Conservation (phyloP, 805 yeast genomes). For the Starmera caribaea region DNA sequence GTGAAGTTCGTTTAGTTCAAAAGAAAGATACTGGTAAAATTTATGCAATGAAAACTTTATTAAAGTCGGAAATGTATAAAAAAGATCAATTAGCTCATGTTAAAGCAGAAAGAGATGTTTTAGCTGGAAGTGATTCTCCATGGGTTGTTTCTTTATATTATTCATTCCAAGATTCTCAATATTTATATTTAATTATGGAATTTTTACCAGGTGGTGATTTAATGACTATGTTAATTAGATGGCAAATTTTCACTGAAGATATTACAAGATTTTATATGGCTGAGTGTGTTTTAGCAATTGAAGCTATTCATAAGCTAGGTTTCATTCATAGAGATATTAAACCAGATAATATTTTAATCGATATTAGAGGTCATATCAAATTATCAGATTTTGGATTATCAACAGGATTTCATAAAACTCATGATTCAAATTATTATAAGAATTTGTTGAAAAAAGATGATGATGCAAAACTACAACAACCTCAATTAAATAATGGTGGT, state of each 20-base stretch:
- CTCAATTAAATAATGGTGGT: slow-evolving; percentile 22
- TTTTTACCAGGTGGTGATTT: slow-evolving; percentile 99
- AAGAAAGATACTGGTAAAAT: slow-evolving; percentile 92
- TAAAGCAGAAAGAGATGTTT: slow-evolving; percentile 89
- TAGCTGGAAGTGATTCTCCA: slow-evolving; percentile 89
- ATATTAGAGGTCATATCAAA: slow-evolving; percentile 80
- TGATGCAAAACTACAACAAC: slow-evolving; percentile 32
- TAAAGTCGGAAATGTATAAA: slow-evolving; percentile 75
- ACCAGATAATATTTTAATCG: slow-evolving; percentile 91
- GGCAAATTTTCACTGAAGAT: slow-evolving; percentile 87
- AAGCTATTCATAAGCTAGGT: slow-evolving; percentile 89
- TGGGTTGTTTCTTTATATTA: slow-evolving; percentile 93
- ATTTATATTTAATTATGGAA: slow-evolving; percentile 94
- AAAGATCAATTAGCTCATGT: slow-evolving; percentile 95
- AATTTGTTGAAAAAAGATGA: slow-evolving; percentile 55
- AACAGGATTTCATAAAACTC: slow-evolving; percentile 89
- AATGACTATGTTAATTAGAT: slow-evolving; percentile 86
- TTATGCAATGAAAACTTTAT: slow-evolving; percentile 87
- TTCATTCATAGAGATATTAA: slow-evolving; percentile 96
- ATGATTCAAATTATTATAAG: slow-evolving; percentile 88
- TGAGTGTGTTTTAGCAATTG: slow-evolving; percentile 94
- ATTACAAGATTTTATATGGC: slow-evolving; percentile 93
- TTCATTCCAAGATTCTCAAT: slow-evolving; percentile 90
- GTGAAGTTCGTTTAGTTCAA: slow-evolving; percentile 91
- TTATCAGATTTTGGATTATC: slow-evolving; percentile 95